These are phyloP conservation scores for Zopfia rhizophila DNA, from an alignment of 2,329 filamentous ascomycete genomes.

Conservation along the genomic window DNA sequence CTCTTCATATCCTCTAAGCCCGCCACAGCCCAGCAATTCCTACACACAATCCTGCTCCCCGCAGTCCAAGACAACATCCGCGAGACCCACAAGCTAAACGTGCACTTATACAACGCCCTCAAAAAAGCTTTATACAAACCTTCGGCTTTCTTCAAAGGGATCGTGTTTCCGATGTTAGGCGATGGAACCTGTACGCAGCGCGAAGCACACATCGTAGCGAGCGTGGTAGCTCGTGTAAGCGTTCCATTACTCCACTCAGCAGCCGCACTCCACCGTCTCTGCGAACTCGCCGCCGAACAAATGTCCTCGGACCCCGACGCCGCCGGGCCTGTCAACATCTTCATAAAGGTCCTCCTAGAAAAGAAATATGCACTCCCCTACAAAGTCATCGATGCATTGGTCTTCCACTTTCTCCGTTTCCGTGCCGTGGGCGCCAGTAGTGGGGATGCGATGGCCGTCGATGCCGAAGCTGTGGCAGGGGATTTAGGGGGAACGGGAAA, in stretches of 20 bases:
- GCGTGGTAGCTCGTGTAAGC: constrained; percentile 83
- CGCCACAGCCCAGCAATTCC: constrained; percentile 81
- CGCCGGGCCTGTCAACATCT: constrained; percentile 91
- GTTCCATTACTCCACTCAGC: constrained; percentile 93
- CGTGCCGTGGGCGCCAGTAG: constrained; percentile 72
- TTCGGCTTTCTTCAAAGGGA: constrained; percentile 94
- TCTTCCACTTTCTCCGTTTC: constrained; percentile 97
- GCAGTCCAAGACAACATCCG: constrained; percentile 93
- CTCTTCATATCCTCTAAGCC: constrained; percentile 92
- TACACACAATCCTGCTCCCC: constrained; percentile 87
- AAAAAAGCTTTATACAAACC: constrained; percentile 96
- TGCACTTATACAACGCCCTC: constrained; percentile 92
- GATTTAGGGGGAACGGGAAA: constrained; percentile 65
- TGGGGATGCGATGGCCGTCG: constrained; percentile 67
- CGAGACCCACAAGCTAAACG: constrained; percentile 93
- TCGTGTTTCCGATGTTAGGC: constrained; percentile 88
- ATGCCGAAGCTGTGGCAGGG: constrained; percentile 44
- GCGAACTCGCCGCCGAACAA: constrained; percentile 93
- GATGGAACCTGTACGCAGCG: constrained; percentile 89
- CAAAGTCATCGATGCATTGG: constrained; percentile 91
- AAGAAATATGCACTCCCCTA: constrained; percentile 97
- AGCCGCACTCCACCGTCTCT: constrained; percentile 88
- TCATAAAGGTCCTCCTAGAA: constrained; percentile 91
- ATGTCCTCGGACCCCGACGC: constrained; percentile 84
- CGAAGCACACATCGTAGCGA: constrained; percentile 91